These are phyloP conservation scores for Camelina sativa DNA, from an alignment of 345 rosid species.

Conservation along the genomic window DNA sequence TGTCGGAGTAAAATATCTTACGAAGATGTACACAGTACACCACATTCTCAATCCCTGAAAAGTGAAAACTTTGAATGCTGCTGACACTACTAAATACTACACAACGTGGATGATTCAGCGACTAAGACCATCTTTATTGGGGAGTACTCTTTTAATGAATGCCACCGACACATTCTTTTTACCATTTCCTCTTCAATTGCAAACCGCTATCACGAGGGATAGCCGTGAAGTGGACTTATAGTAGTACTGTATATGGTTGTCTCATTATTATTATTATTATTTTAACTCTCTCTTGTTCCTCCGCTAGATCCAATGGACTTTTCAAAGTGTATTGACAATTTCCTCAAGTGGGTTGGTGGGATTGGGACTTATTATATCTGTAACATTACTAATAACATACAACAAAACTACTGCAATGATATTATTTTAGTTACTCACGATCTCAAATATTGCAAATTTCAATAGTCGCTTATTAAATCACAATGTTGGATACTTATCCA, in stretches of 20 bases:
- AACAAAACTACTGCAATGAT: neutral
- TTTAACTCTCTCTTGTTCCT: neutral
- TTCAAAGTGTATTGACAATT: slow-evolving; percentile 16
- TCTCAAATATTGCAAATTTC: neutral
- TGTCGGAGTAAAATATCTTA: too few species aligned
- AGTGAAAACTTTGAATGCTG: neutral
- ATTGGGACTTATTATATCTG: slow-evolving; percentile 4
- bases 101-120: neutral
- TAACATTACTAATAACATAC: neutral
- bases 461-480: neutral
- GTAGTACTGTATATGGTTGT: neutral
- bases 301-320: slow-evolving; percentile 15
- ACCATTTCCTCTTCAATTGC: neutral
- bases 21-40: too few species aligned
- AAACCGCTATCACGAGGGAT: neutral
- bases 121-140: too few species aligned
- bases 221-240: neutral
- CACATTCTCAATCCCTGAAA: neutral
- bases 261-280: neutral
- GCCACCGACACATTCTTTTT: neutral
- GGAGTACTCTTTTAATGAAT: too few species aligned
- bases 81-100: too few species aligned
- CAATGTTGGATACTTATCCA: neutral
- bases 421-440: neutral
- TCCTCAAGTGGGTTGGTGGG: slow-evolving; percentile 33